A percentile compares a stretch with the other conserved stretches of the same genome.
Conservation (phyloP, 140 eudicot species). For the Cichorium intybus region DNA sequence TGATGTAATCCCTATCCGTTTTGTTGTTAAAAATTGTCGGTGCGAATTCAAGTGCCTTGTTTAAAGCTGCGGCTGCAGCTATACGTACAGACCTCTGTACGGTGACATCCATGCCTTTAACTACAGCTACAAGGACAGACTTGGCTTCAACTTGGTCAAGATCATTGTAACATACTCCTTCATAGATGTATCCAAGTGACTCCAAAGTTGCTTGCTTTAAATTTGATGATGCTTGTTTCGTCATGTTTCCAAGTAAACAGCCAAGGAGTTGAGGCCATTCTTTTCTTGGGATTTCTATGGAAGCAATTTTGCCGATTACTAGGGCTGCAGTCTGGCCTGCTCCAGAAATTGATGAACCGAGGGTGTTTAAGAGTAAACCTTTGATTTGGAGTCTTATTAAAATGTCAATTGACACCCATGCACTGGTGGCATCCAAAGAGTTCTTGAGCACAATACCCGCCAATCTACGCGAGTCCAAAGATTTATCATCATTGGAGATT, state of each 20-base stretch:
- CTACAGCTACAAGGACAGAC: slow-evolving; percentile 80
- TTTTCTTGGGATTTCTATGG: slow-evolving; percentile 80
- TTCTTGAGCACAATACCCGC: slow-evolving; percentile 92
- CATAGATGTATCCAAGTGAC: slow-evolving; percentile 77
- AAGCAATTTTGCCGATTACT: slow-evolving; percentile 82
- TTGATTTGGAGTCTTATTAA: slow-evolving; percentile 60
- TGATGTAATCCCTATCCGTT: slow-evolving; percentile 64
- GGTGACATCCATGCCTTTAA: slow-evolving; percentile 73
- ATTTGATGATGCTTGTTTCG: slow-evolving; percentile 54
- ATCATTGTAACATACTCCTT: slow-evolving; percentile 70
- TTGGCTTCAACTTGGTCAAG: slow-evolving; percentile 79
- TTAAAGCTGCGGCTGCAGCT: slow-evolving; percentile 70
- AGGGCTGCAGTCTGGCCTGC: slow-evolving; percentile 88
- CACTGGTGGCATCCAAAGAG: slow-evolving; percentile 84
- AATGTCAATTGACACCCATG: slow-evolving; percentile 64
- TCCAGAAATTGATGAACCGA: no score
- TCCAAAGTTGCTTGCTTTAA: slow-evolving; percentile 83
- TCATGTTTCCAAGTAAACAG: slow-evolving; percentile 65
- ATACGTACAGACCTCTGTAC: slow-evolving; percentile 61
- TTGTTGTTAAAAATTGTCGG: slow-evolving; percentile 72
- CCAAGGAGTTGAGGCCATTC: slow-evolving; percentile 88
- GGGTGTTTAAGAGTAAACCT: slow-evolving; percentile 55
- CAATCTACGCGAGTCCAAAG: slow-evolving; percentile 71
- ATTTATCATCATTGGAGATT: slow-evolving; percentile 71
- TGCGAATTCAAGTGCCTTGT: slow-evolving; percentile 83